Conservation (phyloP, 2,329 filamentous ascomycete genomes). For the Fusarium secorum region DNA sequence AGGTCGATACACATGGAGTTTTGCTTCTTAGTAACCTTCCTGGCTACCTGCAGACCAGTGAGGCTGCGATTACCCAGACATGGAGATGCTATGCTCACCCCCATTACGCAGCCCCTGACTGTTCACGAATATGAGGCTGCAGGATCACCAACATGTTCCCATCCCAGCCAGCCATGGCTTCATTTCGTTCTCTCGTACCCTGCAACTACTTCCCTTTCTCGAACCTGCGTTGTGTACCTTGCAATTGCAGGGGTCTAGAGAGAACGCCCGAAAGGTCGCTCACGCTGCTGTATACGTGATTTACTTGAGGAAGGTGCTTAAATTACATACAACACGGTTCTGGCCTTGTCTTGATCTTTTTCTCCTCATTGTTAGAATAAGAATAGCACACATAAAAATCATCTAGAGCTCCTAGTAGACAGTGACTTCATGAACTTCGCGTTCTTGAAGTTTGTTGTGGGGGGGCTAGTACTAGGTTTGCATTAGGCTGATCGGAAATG, state of each 20-base stretch:
- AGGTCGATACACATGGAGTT: no score
- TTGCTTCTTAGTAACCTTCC: no score
- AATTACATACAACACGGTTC: not conserved
- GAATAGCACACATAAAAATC: not conserved
- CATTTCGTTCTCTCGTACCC: not conserved
- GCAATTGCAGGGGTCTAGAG: not conserved
- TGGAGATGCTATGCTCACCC: no score
- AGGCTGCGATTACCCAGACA: no score
- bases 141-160: not conserved
- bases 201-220: not conserved
- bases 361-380: accelerated
- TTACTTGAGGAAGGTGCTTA: not conserved
- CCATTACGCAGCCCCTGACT: no score
- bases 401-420: not conserved
- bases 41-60: no score
- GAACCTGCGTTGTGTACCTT: not conserved
- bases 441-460: not conserved
- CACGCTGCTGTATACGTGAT: not conserved
- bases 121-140: no score
- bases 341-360: accelerated
- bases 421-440: not conserved
- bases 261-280: not conserved
- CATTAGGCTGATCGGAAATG: not conserved
- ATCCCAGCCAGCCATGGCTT: not conserved
- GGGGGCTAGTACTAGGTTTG: not conserved